These are phyloP conservation scores for Trichoderma oligosporum DNA, from an alignment of 2,329 filamentous ascomycete genomes.

Conservation along the genomic window DNA sequence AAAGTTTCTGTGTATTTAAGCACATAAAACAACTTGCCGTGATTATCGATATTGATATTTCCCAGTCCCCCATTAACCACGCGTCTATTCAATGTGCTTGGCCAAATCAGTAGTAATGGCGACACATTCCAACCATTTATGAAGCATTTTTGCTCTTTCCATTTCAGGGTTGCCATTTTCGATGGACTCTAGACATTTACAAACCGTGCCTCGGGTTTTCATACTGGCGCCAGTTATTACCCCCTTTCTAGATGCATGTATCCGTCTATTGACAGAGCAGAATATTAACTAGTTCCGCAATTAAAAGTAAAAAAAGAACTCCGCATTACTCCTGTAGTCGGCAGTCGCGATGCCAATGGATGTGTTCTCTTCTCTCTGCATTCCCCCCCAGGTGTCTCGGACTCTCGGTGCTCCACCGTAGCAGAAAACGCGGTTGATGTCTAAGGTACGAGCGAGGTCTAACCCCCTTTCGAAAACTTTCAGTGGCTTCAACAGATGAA, in stretches of 20 bases:
- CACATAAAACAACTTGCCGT: background rate
- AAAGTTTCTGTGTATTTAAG: conserved; percentile 11
- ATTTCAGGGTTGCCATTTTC: background rate
- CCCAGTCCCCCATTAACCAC: no score
- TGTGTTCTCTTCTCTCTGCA: no score
- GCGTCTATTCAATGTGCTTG: no score
- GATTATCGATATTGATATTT: background rate
- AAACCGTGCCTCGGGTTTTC: background rate
- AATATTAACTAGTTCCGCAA: no score
- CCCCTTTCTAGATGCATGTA: conserved; percentile 7
- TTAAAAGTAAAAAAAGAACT: no score
- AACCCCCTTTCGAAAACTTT: background rate
- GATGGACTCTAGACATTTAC: conserved; percentile 1
- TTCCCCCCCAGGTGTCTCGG: conserved; percentile 13
- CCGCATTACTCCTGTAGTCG: no score
- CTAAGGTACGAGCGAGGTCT: background rate
- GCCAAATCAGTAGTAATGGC: conserved; percentile 1
- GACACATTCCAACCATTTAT: conserved; percentile 12
- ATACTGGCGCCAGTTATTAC: no score
- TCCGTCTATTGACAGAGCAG: no score
- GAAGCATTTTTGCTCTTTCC: conserved; percentile 13
- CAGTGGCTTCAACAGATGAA: no score
- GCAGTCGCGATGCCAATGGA: no score
- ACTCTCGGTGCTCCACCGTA: background rate
- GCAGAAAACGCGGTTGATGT: background rate